These are phyloP conservation scores for Codiaeum variegatum DNA, from an alignment of 441 rosid species.

Conservation along the genomic window DNA sequence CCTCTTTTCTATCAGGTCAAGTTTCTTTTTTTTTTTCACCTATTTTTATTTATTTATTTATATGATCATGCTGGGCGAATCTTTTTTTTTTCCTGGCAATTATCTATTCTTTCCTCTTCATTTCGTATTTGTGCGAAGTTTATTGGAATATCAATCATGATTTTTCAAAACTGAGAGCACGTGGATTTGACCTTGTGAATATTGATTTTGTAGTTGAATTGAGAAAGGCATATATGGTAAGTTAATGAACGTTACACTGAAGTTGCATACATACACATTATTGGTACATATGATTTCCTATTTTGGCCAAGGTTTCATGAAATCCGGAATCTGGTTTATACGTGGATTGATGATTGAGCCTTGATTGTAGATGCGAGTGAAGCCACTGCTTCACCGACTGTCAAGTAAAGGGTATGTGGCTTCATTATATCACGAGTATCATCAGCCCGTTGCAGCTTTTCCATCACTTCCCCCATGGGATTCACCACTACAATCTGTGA, in stretches of 20 bases:
- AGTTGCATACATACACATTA: background rate
- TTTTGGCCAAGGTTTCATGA: background rate
- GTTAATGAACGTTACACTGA: background rate
- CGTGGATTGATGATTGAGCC: conserved; percentile 40
- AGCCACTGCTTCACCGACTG: conserved; percentile 82
- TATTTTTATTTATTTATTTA: too few species aligned
- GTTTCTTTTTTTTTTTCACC: background rate
- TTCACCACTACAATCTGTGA: conserved; percentile 84
- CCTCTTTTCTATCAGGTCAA: background rate
- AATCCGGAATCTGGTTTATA: conserved; percentile 25
- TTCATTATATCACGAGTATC: conserved; percentile 36
- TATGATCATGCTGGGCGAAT: too few species aligned
- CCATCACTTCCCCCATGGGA: conserved; percentile 80
- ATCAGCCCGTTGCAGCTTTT: conserved; percentile 69
- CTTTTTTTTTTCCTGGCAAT: too few species aligned
- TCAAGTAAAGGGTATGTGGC: conserved; percentile 62
- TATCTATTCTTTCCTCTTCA: too few species aligned
- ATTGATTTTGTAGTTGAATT: background rate
- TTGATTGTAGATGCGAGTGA: conserved; percentile 56
- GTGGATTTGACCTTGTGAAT: background rate
- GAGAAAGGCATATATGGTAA: background rate
- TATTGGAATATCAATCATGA: too few species aligned
- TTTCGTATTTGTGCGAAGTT: too few species aligned
- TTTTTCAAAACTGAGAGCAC: background rate
- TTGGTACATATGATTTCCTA: background rate